These are phyloP conservation scores for Rhodomyrtus psidioides DNA, from an alignment of 441 rosid species.

Conservation along the genomic window DNA sequence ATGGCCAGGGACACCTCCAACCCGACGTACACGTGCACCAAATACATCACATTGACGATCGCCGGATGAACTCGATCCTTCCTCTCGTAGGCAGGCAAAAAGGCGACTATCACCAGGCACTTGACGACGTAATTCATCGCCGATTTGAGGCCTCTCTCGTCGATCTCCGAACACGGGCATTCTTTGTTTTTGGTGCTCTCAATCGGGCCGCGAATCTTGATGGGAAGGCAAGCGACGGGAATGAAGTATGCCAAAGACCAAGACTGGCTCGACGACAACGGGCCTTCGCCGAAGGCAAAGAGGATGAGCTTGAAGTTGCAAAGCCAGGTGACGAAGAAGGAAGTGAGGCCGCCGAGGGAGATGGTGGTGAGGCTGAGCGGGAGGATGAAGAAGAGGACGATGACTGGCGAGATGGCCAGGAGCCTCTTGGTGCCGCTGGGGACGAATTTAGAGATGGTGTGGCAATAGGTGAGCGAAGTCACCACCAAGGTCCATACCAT, in stretches of 20 bases:
- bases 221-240: conserved; percentile 10
- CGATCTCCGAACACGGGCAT: not conserved
- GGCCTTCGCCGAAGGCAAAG: conserved; percentile 7
- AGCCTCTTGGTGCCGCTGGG: not conserved
- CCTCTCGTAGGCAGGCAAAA: conserved; percentile 1
- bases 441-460: not conserved
- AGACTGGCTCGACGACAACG: not conserved
- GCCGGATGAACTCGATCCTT: not conserved
- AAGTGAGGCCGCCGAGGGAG: conserved; percentile 2
- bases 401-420: not conserved
- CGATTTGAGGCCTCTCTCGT: not conserved
- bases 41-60: not conserved
- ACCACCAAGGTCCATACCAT: not conserved
- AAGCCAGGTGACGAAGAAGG: conserved; percentile 10
- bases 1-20: not conserved
- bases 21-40: not conserved
- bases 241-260: not conserved
- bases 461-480: not conserved
- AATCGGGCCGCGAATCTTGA: not conserved
- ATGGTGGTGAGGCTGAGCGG: conserved; percentile 9
- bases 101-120: not conserved
- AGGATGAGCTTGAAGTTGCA: conserved; percentile 14
- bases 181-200: not conserved
- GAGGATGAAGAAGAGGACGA: conserved; percentile 1
- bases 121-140: not conserved